Base-by-base conservation (phyloP, 768 basidiomycete genomes). In the Podaxis sp. region DNA sequence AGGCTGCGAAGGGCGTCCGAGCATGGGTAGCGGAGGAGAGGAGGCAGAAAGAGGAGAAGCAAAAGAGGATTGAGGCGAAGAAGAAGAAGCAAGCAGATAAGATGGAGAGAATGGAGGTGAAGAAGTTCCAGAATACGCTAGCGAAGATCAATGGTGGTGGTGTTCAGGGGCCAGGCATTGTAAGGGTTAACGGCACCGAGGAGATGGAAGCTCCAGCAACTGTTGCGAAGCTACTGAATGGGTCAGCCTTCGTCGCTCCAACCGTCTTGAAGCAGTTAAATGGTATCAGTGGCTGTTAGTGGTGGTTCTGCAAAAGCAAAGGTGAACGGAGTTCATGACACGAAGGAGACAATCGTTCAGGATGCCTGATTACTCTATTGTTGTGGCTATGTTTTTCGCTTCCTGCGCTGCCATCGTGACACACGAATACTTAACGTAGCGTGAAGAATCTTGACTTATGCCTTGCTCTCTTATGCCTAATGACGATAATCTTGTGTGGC, bases 1-100 rank as follows among this genome's bases (percentile, higher is more conserved):
- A 67, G 3, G 80, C 80, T 0, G 75, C 70, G 0, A 62, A 51
- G 16, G 71, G 67, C n/a, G 65, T 71, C 10, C 64, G 62, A 5
- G 71, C 63, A n/a, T 87, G 85, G 82, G 74, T 84, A 1, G 69
- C 72, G 27, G 57, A 71, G 7, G 74, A 77, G 64, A 65, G 72
- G 27, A 63, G 57, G 21, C 74, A 79, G 61, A 65, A 70, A 46
- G 62, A 63, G 50, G 75, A 73, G 63, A 74, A 71, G 60, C 69
- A 64, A 57, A 67, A 62, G n/a, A 59, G 73, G 38, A 77, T 78
- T 55, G 73, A 71, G 32, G 74, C 67, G 46, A 63, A 63, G 55
- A 74, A 66, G 61, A 63, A 57, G 57, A 72, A 68, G 64, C 65
- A 47, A 37, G 63, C 61, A 37, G 70, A 70, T 59, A 70, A 60